Evolutionary conservation across 2,329 filamentous ascomycete genomes (phyloP).

Genomic region (Hypoxylon sp.): DNA sequence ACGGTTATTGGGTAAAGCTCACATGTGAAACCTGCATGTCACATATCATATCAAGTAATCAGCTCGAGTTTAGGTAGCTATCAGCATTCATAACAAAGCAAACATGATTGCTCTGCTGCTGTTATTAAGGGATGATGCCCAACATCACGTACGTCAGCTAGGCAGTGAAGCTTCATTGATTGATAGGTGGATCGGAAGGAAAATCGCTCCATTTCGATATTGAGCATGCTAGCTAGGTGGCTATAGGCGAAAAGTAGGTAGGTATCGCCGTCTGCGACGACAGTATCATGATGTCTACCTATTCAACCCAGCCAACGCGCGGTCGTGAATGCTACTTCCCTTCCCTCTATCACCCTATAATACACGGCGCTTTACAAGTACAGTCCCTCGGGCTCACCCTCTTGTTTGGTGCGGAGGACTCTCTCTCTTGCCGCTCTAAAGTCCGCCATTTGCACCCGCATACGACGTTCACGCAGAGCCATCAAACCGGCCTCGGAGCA

Average conservation of each 20-base stretch:
- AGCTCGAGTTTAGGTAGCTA: not conserved
- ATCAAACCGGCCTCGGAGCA: slow-evolving; percentile 96
- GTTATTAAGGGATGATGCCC: not conserved
- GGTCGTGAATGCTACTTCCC: not conserved
- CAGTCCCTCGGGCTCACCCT: slow-evolving; percentile 97
- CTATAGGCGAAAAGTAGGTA: not conserved
- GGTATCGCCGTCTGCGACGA: not conserved
- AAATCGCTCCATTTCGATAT: not conserved
- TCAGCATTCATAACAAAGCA: not conserved
- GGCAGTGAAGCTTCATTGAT: not conserved
- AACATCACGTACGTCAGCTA: not conserved
- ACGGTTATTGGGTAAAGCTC: not conserved
- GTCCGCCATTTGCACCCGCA: slow-evolving; percentile 99
- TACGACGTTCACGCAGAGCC: slow-evolving; percentile 92
- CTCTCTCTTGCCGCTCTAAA: slow-evolving; percentile 93
- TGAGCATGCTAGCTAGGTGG: not conserved
- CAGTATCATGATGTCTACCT: slow-evolving; percentile 17
- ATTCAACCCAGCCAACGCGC: slow-evolving; percentile 8
- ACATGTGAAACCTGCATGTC: too few species aligned
- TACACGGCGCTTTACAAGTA: slow-evolving; percentile 78
- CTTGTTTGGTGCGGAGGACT: slow-evolving; percentile 97
- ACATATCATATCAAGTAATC: too few species aligned
- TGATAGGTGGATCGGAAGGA: not conserved
- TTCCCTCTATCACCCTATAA: slow-evolving; percentile 22
- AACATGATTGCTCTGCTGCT: not conserved